Base-by-base conservation (phyloP, 106 monocot species). In the Apostasia ramifera region DNA sequence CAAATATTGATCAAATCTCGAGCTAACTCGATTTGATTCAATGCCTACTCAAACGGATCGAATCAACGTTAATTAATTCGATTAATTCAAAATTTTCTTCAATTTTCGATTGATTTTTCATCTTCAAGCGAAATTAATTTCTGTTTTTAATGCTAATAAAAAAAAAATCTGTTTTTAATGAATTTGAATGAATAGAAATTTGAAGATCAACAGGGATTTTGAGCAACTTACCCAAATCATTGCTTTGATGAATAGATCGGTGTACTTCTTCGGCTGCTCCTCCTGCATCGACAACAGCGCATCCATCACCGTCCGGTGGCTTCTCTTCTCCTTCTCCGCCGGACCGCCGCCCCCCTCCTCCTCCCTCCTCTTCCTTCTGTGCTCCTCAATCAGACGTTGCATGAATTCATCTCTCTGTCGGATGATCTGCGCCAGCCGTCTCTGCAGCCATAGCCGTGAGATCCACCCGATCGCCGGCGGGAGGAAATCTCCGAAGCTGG, bases 401-500 rank as follows among this genome's bases (percentile, higher is more conserved):
- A 63, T n/a, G 43, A 72, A 44, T 52, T 40, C 13, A 52, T 72
- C 72, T 7, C 10, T 63, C 14, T 40, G n/a, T 1, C 6, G 39
- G 15, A 5, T 9, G 14, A 71, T 1, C 60, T 11, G 11, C 9
- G 11, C 9, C 38, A 71, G 8, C 71, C 8, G 62, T 43, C 41
- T 63, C 63, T 72, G 43, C 13, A 62, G 7, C 53, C 5, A 12
- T 43, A 13, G 2, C 8, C 41, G 52, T 1, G 39, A 26, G 9
- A 61, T 6, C 61, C 61, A 61, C 40, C 61, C 61, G 41, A 61
- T 5, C 42, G 42, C 8, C 10, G n/a, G 0, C n/a, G 70, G 71
- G 8, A 72, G 44, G 43, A 72, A 72, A 43, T 72, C 63, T 0
- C 52, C 51, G 13, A 63, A 2, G 53, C 63, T 72, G 12, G 72